A percentile compares a stretch with the other conserved stretches of the same genome.
phyloP scores from a whole-genome alignment of 805 yeast genomes.

The Candida glaebosa region DNA sequence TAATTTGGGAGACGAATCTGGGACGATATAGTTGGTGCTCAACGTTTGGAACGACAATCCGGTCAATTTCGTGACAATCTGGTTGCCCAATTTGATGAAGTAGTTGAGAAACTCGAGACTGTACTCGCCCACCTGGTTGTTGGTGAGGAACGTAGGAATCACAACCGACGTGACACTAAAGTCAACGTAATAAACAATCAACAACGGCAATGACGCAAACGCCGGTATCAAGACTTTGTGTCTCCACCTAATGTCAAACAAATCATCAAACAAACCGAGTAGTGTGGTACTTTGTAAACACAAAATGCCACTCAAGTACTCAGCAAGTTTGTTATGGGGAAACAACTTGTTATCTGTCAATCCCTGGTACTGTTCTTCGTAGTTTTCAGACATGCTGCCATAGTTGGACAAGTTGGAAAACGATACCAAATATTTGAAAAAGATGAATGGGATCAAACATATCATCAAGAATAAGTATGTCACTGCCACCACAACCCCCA shows the following conservation, averaged over 20 bases:
- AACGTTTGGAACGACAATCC: constrained; percentile 40
- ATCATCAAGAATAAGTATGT: constrained; percentile 80
- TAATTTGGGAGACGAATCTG: constrained; percentile 39
- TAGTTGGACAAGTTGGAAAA: constrained; percentile 35
- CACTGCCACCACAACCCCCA: constrained; percentile 86
- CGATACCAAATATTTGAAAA: constrained; percentile 68
- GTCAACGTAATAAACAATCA: constrained; percentile 89
- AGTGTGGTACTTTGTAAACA: constrained; percentile 81
- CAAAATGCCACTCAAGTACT: constrained; percentile 78
- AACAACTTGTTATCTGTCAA: constrained; percentile 41
- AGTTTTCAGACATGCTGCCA: constrained; percentile 27
- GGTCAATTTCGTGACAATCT: constrained; percentile 26
- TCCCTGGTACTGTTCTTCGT: constrained; percentile 31
- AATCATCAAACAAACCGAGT: constrained; percentile 88
- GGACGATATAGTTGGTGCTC: constrained; percentile 30
- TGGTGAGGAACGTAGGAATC: constrained; percentile 66
- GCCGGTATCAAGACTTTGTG: constrained; percentile 96
- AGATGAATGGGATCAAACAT: constrained; percentile 82
- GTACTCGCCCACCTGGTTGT: constrained; percentile 26
- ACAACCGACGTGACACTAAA: constrained; percentile 87
- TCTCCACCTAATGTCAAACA: constrained; percentile 96
- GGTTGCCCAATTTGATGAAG: constrained; percentile 27
- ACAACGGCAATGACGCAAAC: constrained; percentile 85
- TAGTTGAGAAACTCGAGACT: constrained; percentile 18
- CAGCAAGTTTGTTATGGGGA: constrained; percentile 81